Conservation (phyloP, 148 eudicot species). For the Camellia sinensis region DNA sequence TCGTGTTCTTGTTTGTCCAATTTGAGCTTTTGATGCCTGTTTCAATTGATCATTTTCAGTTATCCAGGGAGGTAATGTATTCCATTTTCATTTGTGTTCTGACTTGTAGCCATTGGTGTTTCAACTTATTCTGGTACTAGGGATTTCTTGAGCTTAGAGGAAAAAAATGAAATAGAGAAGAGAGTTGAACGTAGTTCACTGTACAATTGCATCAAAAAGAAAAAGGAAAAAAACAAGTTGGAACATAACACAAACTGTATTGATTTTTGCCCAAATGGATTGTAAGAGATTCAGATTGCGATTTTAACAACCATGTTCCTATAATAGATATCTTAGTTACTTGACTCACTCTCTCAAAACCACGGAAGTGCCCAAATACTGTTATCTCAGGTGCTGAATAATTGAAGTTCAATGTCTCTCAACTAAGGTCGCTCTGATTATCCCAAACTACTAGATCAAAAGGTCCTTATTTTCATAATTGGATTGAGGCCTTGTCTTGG, state of each 20-base stretch:
- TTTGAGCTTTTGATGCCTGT: neutral
- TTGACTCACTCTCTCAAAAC: too few species aligned
- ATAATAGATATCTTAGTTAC: too few species aligned
- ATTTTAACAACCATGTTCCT: neutral
- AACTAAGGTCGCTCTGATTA: neutral
- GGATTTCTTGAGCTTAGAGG: neutral
- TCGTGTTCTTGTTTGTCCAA: too few species aligned
- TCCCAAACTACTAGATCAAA: neutral
- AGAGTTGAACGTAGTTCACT: neutral
- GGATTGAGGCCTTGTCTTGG: neutral
- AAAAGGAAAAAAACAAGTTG: neutral
- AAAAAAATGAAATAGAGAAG: neutral
- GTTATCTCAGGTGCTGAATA: neutral
- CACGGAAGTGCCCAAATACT: too few species aligned
- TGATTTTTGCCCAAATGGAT: neutral
- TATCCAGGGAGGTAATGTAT: neutral
- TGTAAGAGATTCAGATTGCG: neutral
- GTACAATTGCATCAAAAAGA: neutral
- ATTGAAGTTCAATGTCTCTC: neutral
- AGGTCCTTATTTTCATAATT: neutral
- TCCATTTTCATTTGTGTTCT: too few species aligned
- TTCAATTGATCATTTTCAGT: neutral
- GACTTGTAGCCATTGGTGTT: too few species aligned
- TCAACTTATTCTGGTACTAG: too few species aligned
- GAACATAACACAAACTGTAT: neutral